Evolutionary conservation across 345 rosid genomes (phyloP), one percentile per base, ranked within the genome.

Genomic region (Psidium guajava): DNA sequence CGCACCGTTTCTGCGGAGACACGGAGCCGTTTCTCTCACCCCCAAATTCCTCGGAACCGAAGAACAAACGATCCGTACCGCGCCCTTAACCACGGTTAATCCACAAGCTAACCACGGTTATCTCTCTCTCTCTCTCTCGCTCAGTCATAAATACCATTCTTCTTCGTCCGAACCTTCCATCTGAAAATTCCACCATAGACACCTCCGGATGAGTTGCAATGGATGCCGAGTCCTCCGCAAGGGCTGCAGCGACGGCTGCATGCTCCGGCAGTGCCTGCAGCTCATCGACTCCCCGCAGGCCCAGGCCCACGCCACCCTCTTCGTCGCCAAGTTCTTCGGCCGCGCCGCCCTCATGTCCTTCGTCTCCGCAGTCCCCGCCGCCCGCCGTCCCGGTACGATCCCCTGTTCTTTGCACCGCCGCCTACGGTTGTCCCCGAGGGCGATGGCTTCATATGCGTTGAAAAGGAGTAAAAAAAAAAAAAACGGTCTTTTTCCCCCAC

Each of bases 261-360:
- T 97, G 57, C 89, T 97, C 54, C 94, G 99, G 21, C 96, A 98
- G 5, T 95, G 99, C 84, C 89, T 97, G 57, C 98, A 93, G 85
- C 93, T 96, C 98, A 97, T 97, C 84, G 98, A 95, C 57, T 89
- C 87, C 87, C 94, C 98, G 1, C 98, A 95, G 85, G 93, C 99
- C 9, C 98, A 97, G 86, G 98, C 98, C 51, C 96, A 97, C 88
- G 99, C 98, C n/a, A 97, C 99, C 36, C 98, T 96, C 25, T 97
- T 95, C 88, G 98, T 97, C 51, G 98, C 99, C 87, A 97, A 95
- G 90, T 96, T 97, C 88, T 97, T 97, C 59, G 99, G 99, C 85
- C 98, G 99, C 50, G 98, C 99, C 84, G 98, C 98, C 36, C 94
- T 97, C 50, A 93, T 96, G 98, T 95, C 99, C 44, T 96, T 96